Evolutionary conservation across 2,329 filamentous ascomycete species (phyloP), one percentile per base, ranked within the genome.

Genomic region (Sporothrix mexicana): DNA sequence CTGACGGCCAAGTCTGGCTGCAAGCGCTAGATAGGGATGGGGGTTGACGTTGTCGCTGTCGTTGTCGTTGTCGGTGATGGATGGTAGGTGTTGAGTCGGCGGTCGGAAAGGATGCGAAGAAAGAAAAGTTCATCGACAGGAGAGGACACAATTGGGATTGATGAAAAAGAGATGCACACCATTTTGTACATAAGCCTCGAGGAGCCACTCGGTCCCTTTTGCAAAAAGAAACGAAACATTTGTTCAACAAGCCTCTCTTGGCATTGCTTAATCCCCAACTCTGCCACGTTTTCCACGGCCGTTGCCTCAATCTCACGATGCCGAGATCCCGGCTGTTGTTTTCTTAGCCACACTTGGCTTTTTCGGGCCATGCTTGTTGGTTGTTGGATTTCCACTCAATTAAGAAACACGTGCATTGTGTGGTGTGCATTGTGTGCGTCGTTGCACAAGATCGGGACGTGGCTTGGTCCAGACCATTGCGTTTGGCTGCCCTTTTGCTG

Each of bases 1-100:
- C 76, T 90, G 72, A 85, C 81, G 51, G 78, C 80, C 70, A 80
- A 83, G 72, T 80, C 79, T 23, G 81, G 81, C 55, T 84, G 82
- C 73, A 43, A 59, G 30, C 47, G 55, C 20, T 64, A 61, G 23
- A n/a, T 43, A 17, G 8, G 3, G 55, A 30, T 59, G 23, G 10
- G 23, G 20, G 53, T 9, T 13, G 30, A 20, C 9, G 10, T 13
- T 20, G 10, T 30, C 17, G 6, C 7, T 36, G 30, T 36, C 30
- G 30, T 36, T 36, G 30, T 36, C 30, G 30, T 36, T 36, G 17
- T 57, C 10, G 53, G 15, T 7, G 53, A 36, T 15, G 53, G 30
- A 6, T 4, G 53, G 25, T 12, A 12, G 10, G 10, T 6, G 53
- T 15, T 30, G 4, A 12, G 23, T 1, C 2, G 23, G 23, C 7